Conservation (phyloP, 768 basidiomycete genomes). For the Sporobolomyces pararoseus region DNA sequence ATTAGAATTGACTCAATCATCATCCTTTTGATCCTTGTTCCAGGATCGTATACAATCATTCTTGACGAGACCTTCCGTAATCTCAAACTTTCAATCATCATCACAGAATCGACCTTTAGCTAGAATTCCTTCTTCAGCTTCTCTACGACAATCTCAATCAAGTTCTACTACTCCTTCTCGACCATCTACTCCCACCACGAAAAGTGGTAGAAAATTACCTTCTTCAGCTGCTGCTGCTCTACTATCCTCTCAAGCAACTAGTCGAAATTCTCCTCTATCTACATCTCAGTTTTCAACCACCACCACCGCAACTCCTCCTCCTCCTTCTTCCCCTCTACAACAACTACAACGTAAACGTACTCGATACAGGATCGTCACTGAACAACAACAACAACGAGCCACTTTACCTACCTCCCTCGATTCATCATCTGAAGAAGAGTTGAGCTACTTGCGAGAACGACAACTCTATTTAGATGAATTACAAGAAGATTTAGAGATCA, state of each 20-base stretch:
- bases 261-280: neutral
- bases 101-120: neutral
- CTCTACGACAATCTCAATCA: neutral
- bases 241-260: neutral
- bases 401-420: too few species aligned
- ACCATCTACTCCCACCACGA: neutral
- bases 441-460: neutral
- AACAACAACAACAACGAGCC: too few species aligned
- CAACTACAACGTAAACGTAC: neutral
- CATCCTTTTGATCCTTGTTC: too few species aligned
- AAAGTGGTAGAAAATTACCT: slow-evolving; percentile 24
- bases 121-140: slow-evolving; percentile 10
- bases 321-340: neutral
- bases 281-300: too few species aligned
- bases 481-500: slow-evolving; percentile 8
- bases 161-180: neutral
- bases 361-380: slow-evolving; percentile 35
- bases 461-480: neutral
- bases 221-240: slow-evolving; percentile 19
- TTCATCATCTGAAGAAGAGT: too few species aligned
- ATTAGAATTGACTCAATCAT: slow-evolving; percentile 22
- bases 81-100: neutral
- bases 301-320: neutral
- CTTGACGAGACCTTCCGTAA: slow-evolving; percentile 8
- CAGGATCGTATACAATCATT: slow-evolving; percentile 35